These are phyloP conservation scores for Zygoascus meyerae DNA, from an alignment of 1,139 yeast species.

Conservation along the genomic window DNA sequence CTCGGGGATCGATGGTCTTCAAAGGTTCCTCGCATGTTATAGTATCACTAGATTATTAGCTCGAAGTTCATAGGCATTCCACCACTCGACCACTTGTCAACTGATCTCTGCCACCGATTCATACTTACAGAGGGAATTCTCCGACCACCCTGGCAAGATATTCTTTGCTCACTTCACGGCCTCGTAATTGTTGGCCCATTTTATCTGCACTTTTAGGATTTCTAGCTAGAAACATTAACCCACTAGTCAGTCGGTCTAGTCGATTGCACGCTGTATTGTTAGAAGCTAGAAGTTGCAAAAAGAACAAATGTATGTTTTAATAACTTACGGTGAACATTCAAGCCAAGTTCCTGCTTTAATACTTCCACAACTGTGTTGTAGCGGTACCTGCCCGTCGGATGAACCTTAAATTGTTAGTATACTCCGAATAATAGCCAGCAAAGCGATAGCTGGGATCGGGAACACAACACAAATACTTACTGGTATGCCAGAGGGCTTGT, in stretches of 20 bases:
- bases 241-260: slow-evolving; percentile 86
- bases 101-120: not conserved
- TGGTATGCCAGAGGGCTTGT: slow-evolving; percentile 93
- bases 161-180: slow-evolving; percentile 70
- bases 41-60: slow-evolving; percentile 28
- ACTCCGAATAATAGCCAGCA: not conserved
- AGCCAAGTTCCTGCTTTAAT: slow-evolving; percentile 59
- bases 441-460: not conserved
- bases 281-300: not conserved
- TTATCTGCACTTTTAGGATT: slow-evolving; percentile 74
- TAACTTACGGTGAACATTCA: slow-evolving; percentile 52
- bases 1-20: slow-evolving; percentile 66
- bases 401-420: slow-evolving; percentile 34
- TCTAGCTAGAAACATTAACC: slow-evolving; percentile 88
- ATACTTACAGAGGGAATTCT: slow-evolving; percentile 52
- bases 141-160: slow-evolving; percentile 88
- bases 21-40: slow-evolving; percentile 63
- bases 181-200: slow-evolving; percentile 68
- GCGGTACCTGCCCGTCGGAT: slow-evolving; percentile 90
- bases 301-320: slow-evolving; percentile 7
- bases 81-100: not conserved
- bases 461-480: slow-evolving; percentile 34
- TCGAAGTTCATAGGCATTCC: too few species aligned
- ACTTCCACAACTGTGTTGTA: slow-evolving; percentile 85
- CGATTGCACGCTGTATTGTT: slow-evolving; percentile 60